These are phyloP conservation scores for Parietaria judaica DNA, from an alignment of 306 rosid genomes.

Conservation along the genomic window DNA sequence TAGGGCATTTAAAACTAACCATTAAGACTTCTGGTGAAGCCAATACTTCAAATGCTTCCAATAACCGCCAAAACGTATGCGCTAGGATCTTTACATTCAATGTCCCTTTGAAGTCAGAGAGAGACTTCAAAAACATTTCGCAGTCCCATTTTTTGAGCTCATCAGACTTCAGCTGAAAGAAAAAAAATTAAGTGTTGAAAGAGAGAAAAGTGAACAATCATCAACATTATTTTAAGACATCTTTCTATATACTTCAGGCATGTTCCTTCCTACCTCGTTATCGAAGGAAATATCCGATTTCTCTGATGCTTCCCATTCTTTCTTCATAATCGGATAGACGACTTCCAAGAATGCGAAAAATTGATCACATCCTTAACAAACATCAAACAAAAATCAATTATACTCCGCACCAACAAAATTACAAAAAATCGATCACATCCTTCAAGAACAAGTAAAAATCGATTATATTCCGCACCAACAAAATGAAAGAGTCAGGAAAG, in stretches of 20 bases:
- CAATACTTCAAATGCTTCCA: slow-evolving; percentile 32
- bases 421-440: neutral
- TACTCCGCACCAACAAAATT: neutral
- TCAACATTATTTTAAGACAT: too few relatives aligned
- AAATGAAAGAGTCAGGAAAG: neutral
- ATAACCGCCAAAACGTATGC: slow-evolving; percentile 74
- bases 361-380: slow-evolving; percentile 30
- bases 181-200: too few relatives aligned
- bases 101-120: slow-evolving; percentile 30
- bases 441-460: neutral
- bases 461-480: neutral
- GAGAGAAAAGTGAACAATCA: too few relatives aligned
- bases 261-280: slow-evolving; percentile 45
- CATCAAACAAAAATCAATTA: slow-evolving; percentile 12
- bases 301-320: slow-evolving; percentile 58
- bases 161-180: slow-evolving; percentile 55
- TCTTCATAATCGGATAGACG: slow-evolving; percentile 49
- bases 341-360: slow-evolving; percentile 39
- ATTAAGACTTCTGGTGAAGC: slow-evolving; percentile 35
- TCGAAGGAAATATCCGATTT: slow-evolving; percentile 30
- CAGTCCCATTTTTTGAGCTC: slow-evolving; percentile 56
- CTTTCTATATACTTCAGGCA: neutral
- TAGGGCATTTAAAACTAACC: slow-evolving; percentile 33
- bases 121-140: slow-evolving; percentile 41
- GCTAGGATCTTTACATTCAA: slow-evolving; percentile 45